phyloP scores from a whole-genome alignment of 208 protist genomes.

The Leishmania aethiopica region DNA sequence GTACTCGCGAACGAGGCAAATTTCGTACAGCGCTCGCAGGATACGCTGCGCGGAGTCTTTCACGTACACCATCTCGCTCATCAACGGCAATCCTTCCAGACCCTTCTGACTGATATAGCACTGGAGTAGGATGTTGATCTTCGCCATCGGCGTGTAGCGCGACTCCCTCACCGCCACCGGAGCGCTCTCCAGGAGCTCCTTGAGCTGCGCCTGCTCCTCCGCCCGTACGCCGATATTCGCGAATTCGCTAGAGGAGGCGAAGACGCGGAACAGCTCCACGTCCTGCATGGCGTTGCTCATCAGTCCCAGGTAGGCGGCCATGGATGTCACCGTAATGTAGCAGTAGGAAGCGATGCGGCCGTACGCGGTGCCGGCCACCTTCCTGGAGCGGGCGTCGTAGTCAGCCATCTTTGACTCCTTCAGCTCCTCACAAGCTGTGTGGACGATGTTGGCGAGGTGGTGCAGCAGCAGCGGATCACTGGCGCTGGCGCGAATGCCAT shows the following conservation, averaged over 20 bases:
- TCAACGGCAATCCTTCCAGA: slow-evolving; percentile 97
- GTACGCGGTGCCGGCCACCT: slow-evolving; percentile 93
- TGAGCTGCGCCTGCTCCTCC: slow-evolving; percentile 98
- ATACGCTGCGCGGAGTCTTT: slow-evolving; percentile 96
- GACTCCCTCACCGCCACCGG: slow-evolving; percentile 98
- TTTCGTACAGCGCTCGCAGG: slow-evolving; percentile 95
- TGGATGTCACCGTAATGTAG: slow-evolving; percentile 97
- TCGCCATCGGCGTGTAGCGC: slow-evolving; percentile 95
- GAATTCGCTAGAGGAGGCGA: slow-evolving; percentile 98
- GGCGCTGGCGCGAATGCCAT: slow-evolving; percentile 87
- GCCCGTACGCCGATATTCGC: slow-evolving; percentile 96
- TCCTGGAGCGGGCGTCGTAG: slow-evolving; percentile 94
- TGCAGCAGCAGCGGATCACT: slow-evolving; percentile 88
- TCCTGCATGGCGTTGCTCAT: slow-evolving; percentile 96
- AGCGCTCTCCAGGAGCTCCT: slow-evolving; percentile 95
- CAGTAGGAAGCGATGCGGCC: slow-evolving; percentile 98
- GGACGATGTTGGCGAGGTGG: slow-evolving; percentile 94
- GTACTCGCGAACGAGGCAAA: slow-evolving; percentile 96
- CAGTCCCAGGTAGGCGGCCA: slow-evolving; percentile 95
- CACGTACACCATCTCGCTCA: slow-evolving; percentile 99
- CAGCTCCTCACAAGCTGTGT: slow-evolving; percentile 94
- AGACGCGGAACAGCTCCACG: slow-evolving; percentile 97
- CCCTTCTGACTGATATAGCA: slow-evolving; percentile 98
- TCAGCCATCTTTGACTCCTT: slow-evolving; percentile 90
- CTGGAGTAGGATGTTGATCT: slow-evolving; percentile 99